Evolutionary conservation across 1,139 yeast species (phyloP).

Genomic region (Nakaseomyces sp.): DNA sequence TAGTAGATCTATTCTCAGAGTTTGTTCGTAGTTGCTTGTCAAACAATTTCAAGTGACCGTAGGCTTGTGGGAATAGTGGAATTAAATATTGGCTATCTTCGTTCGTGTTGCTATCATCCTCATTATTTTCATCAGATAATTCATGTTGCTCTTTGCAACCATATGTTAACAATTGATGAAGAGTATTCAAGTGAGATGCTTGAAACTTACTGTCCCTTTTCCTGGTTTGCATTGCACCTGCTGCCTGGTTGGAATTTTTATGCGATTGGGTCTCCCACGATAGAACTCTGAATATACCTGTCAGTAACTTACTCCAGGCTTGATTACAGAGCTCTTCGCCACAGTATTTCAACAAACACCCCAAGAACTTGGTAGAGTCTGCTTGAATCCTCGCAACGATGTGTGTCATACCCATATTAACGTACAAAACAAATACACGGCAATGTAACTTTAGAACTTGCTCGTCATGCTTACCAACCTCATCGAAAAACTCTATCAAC

Average conservation of each 20-base stretch:
- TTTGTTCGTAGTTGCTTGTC: conserved; percentile 32
- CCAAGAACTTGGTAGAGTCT: conserved; percentile 58
- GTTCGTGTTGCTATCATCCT: conserved; percentile 9
- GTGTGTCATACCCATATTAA: conserved; percentile 95
- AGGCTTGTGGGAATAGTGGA: conserved; percentile 53
- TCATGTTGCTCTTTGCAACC: conserved; percentile 33
- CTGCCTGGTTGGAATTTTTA: conserved; percentile 13
- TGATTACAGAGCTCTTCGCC: conserved; percentile 46
- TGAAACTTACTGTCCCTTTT: conserved; percentile 18
- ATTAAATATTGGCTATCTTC: conserved; percentile 40
- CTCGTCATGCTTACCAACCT: conserved; percentile 43
- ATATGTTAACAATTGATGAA: conserved; percentile 36
- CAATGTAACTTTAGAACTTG: conserved; percentile 61
- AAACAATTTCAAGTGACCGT: conserved; percentile 48
- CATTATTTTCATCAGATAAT: conserved; percentile 8
- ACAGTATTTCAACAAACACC: conserved; percentile 41
- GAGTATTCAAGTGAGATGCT: conserved; percentile 35
- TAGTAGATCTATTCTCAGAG: conserved; percentile 10
- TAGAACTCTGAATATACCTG: conserved; percentile 48
- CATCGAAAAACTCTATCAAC: conserved; percentile 43
- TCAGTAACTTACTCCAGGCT: conserved; percentile 51
- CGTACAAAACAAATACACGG: conserved; percentile 56
- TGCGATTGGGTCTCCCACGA: conserved; percentile 43
- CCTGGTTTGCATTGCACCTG: conserved; percentile 19
- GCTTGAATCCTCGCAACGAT: conserved; percentile 64